phyloP scores from a whole-genome alignment of 2,329 filamentous ascomycete genomes.

The Fusarium virguliforme region DNA sequence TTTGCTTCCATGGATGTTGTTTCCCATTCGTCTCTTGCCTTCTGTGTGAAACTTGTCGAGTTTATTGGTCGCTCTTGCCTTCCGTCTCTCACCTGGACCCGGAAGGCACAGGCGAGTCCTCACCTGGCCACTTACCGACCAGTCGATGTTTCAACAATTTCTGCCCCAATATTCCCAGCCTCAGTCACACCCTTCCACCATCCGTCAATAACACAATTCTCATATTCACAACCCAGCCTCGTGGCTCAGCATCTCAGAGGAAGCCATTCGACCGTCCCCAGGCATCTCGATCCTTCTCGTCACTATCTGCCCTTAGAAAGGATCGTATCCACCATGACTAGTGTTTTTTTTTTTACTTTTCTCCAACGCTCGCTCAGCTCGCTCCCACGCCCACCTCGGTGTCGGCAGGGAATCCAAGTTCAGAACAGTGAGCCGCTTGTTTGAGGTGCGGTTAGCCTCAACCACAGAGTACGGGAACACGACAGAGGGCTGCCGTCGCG shows the following conservation, averaged over 20 bases:
- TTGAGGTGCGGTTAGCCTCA: constrained; percentile 41
- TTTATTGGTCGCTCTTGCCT: constrained; percentile 4
- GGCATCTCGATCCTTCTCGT: constrained; percentile 39
- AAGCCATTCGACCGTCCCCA: constrained; percentile 13
- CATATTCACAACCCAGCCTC: constrained; percentile 11
- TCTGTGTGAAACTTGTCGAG: constrained; percentile 3
- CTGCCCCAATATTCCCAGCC: constrained; percentile 24
- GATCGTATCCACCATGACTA: constrained; percentile 27
- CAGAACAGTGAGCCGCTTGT: constrained; percentile 32
- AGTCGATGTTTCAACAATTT: constrained; percentile 10
- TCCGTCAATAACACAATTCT: neutral
- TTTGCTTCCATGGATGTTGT: too few species aligned
- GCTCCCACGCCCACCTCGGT: constrained; percentile 31
- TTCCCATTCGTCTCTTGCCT: neutral
- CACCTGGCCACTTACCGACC: neutral
- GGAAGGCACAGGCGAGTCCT: constrained; percentile 4
- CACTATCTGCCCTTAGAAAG: constrained; percentile 27
- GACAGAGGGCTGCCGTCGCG: constrained; percentile 30
- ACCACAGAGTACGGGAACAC: constrained; percentile 10
- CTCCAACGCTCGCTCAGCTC: constrained; percentile 28
- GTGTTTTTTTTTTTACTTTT: constrained; percentile 17
- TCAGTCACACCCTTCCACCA: constrained; percentile 10
- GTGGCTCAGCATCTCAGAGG: constrained; percentile 9
- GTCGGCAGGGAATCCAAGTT: constrained; percentile 45
- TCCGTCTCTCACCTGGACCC: neutral